Evolutionary conservation across 768 basidiomycete species (phyloP), one percentile per base, ranked within the genome.

Genomic region (Agaricus blazei): DNA sequence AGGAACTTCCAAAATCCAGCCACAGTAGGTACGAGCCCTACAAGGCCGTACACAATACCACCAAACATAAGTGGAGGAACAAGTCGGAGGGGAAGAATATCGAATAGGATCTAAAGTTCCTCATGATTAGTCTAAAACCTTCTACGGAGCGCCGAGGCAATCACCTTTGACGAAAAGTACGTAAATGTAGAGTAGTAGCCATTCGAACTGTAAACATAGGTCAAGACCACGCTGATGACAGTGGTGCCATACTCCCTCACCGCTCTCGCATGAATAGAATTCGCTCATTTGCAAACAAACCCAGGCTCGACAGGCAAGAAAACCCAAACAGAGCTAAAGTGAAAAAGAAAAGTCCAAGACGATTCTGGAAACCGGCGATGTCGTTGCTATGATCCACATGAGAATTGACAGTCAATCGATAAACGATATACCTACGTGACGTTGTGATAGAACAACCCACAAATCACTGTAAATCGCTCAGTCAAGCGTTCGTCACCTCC

Each of bases 261-360:
- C 96, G 80, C 70, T 99, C 97, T n/a, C 97, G 86, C 84, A 98
- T 98, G 75, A 98, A 99, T 48, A 99, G 71, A 56, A 98, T 86
- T 43, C 97, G 82, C 65, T 99, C 97, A 61, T 92, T 93, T 4
- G 97, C 91, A 65, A 99, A 98, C 48, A 97, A 72, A 3, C 93
- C 90, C 49, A 99, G 74, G 52, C 95, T 98, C 9, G 94, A 94
- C 54, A 99, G 72, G 66, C 93, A 96, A 4, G 96, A 96, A 72
- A 99, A 98, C 2, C 94, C 97, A 62, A 99, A 98, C 8, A 99
- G 75, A 1, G 94, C 87, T n/a, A 99, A 76, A 3, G 93, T 87
- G 72, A 99, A 99, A 77, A 99, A 95, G 83, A 98, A 98, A 51
- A 98, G 80, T 8, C 95, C 92, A 57, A 95, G 77, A 60, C 93